Base-by-base conservation (phyloP, 768 basidiomycete species). In the Tylopilus plumbeoviolaceoides region DNA sequence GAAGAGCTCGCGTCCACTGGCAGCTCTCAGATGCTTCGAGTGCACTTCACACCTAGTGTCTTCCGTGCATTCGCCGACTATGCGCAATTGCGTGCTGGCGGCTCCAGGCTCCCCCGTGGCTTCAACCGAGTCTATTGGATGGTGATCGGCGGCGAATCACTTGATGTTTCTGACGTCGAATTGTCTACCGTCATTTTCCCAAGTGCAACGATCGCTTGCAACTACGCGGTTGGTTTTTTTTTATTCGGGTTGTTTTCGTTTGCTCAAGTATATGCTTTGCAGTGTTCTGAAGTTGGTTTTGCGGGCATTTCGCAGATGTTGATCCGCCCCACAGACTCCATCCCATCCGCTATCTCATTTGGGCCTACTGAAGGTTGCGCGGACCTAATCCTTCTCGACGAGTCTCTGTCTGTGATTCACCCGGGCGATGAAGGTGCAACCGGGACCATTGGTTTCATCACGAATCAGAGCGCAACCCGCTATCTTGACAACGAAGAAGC, bases 121-220 rank as follows among this genome's bases (percentile, higher is more conserved):
- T 59, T 58, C 7, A 58, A 59, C 21, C 57, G 57, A 21, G 57
- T 58, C 20, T 54, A 59, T 41, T 58, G 57, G 57, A 7, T 58
- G 38, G 57, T 59, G 17, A 59, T 59, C n/a, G 57, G 57, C 14
- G 57, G 57, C 15, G 57, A 59, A 48, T 18, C 38, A 18, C 57
- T 58, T 1, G 41, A 59, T 27, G 17, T 33, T 39, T 50, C 31
- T 36, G 57, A 58, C 39, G 14, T 58, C 27, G 56, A 53, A 36
- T 28, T 59, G 21, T 57, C 51, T n/a, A 59, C 50, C 8, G 6
- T 35, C 38, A 48, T 53, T n/a, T 58, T 58, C 33, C 57, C 57
- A 5, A 47, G 50, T 10, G 43, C 57, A 27, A 58, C 57, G 17
- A 45, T 58, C 11, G 50, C 57, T 36, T 58, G 57, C 28, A 53